Evolutionary conservation across 73 alveolate species (phyloP).

Genomic region (Stentor roeselii): DNA sequence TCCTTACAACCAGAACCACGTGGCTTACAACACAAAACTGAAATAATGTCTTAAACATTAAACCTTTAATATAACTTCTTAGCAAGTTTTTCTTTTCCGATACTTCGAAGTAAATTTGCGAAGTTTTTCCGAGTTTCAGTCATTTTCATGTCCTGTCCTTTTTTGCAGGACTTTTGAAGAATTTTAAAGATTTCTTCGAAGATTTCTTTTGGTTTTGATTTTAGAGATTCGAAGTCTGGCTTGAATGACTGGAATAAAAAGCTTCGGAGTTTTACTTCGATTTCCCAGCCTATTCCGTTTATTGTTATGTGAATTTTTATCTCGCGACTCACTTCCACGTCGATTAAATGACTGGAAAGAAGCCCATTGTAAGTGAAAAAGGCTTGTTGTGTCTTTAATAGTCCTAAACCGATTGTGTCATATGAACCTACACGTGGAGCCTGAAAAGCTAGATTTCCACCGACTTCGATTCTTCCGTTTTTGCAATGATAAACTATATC

Average conservation of each 20-base stretch:
- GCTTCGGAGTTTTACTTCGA: background rate
- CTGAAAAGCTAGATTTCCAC: background rate
- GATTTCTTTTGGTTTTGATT: background rate
- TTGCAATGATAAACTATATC: background rate
- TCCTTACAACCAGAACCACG: constrained; percentile 4
- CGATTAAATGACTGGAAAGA: background rate
- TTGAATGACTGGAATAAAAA: background rate
- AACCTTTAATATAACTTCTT: too few relatives aligned
- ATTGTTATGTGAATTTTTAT: background rate
- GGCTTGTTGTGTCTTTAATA: background rate
- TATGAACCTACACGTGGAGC: background rate
- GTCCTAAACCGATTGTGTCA: constrained; percentile 7
- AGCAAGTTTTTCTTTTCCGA: too few relatives aligned
- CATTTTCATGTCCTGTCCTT: too few relatives aligned
- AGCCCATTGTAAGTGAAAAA: background rate
- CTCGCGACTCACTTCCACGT: background rate
- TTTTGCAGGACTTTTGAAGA: background rate
- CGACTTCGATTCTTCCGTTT: background rate
- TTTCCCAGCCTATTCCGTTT: background rate
- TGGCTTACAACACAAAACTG: background rate
- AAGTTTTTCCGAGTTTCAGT: too few relatives aligned
- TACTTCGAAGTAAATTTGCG: too few relatives aligned
- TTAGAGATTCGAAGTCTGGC: background rate
- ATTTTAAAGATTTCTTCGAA: background rate
- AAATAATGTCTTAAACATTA: too few relatives aligned